A percentile compares a stretch with the other conserved stretches of the same genome.
phyloP scores from a whole-genome alignment of 179 eudicot species.

The Amaranthus tricolor region DNA sequence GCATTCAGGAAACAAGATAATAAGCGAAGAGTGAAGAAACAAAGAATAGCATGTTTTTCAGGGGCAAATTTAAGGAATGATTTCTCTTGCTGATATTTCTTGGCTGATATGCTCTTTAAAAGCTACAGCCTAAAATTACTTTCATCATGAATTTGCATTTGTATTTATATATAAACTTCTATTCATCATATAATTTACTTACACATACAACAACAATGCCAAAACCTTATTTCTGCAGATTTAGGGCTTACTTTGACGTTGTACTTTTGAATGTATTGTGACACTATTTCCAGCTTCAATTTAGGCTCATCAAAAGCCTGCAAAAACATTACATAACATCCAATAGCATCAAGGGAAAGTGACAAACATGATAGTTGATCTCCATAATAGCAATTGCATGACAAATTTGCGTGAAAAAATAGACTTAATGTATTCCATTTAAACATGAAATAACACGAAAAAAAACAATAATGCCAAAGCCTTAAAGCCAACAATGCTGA shows the following conservation, averaged over 20 bases:
- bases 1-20: background rate
- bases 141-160: background rate
- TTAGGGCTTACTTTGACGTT: slow-evolving; percentile 57
- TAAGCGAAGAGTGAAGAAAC: background rate
- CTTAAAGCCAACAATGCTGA: no score
- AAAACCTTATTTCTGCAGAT: background rate
- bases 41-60: background rate
- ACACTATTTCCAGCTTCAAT: slow-evolving; percentile 68
- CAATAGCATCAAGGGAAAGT: background rate
- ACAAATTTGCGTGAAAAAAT: slow-evolving; percentile 13
- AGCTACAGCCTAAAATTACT: background rate
- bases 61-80: background rate
- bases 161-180: background rate
- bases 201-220: background rate
- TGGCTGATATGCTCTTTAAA: background rate
- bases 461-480: background rate
- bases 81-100: background rate
- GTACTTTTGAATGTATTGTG: slow-evolving; percentile 75
- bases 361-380: slow-evolving; percentile 2
- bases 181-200: background rate
- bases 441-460: background rate
- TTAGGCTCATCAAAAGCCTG: slow-evolving; percentile 75
- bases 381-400: background rate
- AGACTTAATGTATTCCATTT: background rate
- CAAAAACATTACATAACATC: slow-evolving; percentile 20